phyloP scores from a whole-genome alignment of 2,329 filamentous ascomycete species.

The Verruconis gallopava region DNA sequence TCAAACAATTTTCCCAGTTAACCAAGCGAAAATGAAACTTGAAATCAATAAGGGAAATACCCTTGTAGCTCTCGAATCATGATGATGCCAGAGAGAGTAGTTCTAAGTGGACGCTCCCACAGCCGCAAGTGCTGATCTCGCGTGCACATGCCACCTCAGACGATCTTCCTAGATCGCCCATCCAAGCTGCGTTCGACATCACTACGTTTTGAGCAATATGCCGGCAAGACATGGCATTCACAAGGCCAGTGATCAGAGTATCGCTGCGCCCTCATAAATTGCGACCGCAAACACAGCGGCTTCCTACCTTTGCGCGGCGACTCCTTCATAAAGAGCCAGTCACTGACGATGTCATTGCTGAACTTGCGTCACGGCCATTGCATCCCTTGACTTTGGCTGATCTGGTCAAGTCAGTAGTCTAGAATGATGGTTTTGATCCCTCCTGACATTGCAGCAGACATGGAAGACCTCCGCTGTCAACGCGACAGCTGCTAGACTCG shows the following conservation, averaged over 20 bases:
- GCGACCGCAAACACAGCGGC: not conserved
- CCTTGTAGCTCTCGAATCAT: too few relatives aligned
- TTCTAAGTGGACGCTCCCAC: too few relatives aligned
- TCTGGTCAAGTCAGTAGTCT: conserved; percentile 57
- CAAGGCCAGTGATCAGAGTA: conserved; percentile 8
- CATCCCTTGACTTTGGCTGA: conserved; percentile 77
- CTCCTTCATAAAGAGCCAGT: conserved; percentile 29
- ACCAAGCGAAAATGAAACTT: too few relatives aligned
- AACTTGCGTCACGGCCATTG: conserved; percentile 63
- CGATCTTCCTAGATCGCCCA: too few relatives aligned
- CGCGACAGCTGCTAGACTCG: conserved; percentile 68
- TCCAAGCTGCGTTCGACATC: not conserved
- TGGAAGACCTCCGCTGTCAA: conserved; percentile 74
- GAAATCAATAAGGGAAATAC: too few relatives aligned
- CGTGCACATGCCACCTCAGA: too few relatives aligned
- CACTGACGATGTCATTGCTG: conserved; percentile 62
- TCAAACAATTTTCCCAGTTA: too few relatives aligned
- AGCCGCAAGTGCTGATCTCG: too few relatives aligned
- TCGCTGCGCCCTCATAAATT: conserved; percentile 7
- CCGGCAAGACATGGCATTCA: conserved; percentile 6
- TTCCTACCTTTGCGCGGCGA: not conserved
- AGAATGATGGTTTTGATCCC: not conserved
- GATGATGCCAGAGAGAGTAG: too few relatives aligned
- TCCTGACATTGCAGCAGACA: conserved; percentile 33
- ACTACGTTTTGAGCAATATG: too few relatives aligned